A percentile compares a stretch with the other conserved stretches of the same genome.
phyloP scores from a whole-genome alignment of 2,329 filamentous ascomycete genomes.

The Aspergillus uvarum region DNA sequence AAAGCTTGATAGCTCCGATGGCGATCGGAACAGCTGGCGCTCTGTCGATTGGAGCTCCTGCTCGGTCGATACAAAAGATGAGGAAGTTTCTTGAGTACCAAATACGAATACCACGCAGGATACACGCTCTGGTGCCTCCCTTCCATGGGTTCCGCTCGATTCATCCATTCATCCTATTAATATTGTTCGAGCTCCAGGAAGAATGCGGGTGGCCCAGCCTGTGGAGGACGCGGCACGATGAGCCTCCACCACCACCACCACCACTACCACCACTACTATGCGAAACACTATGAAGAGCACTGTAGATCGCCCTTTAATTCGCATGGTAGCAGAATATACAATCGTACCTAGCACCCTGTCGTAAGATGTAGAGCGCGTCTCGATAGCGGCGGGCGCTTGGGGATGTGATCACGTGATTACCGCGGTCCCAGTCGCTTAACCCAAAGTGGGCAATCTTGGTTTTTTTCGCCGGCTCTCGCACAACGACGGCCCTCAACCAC shows the following conservation, averaged over 20 bases:
- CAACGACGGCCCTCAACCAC: conserved; percentile 23
- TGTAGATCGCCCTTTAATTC: too few species aligned
- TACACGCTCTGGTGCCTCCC: too few species aligned
- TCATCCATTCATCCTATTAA: not conserved
- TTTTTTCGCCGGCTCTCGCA: conserved; percentile 39
- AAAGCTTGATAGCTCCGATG: not conserved
- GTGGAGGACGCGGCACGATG: not conserved
- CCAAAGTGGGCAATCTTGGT: conserved; percentile 32
- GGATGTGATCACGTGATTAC: conserved; percentile 27
- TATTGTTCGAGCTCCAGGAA: not conserved
- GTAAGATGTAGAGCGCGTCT: not conserved
- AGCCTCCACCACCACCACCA: not conserved
- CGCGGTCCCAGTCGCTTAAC: conserved; percentile 38
- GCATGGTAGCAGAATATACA: not conserved
- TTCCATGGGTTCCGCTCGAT: not conserved
- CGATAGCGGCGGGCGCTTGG: too few species aligned
- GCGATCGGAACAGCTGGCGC: not conserved
- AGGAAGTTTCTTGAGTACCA: too few species aligned
- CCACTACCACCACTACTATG: not conserved
- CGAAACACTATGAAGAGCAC: too few species aligned
- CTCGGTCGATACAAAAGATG: too few species aligned
- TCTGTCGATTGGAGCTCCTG: too few species aligned
- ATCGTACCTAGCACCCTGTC: not conserved
- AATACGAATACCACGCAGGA: too few species aligned
- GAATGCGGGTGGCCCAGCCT: not conserved